phyloP scores from a whole-genome alignment of 352 stramenopile species.

The Stephanocyclus meneghinianus region DNA sequence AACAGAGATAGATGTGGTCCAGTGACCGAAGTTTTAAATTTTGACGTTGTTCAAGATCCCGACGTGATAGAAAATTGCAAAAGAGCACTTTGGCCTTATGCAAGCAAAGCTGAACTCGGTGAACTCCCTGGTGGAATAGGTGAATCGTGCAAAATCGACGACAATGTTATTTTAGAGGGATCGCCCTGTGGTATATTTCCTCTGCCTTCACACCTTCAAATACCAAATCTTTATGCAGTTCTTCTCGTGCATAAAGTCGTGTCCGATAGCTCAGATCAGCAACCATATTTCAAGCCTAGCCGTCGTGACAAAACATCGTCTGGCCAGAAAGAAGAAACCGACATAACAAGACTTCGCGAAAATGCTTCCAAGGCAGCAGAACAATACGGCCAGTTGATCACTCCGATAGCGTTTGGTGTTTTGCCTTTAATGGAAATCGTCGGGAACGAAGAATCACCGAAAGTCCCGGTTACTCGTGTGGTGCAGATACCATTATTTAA shows the following conservation, averaged over 20 bases:
- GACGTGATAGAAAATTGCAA: slow-evolving; percentile 67
- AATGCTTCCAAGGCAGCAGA: slow-evolving; percentile 64
- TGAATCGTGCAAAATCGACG: slow-evolving; percentile 15
- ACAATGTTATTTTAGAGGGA: slow-evolving; percentile 45
- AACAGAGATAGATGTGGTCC: slow-evolving; percentile 72
- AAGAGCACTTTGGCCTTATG: slow-evolving; percentile 70
- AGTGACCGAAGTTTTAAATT: slow-evolving; percentile 80
- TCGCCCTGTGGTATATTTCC: slow-evolving; percentile 83
- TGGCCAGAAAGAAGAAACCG: slow-evolving; percentile 41
- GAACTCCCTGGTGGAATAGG: slow-evolving; percentile 7
- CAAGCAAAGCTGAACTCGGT: slow-evolving; percentile 20
- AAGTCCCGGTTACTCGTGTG: slow-evolving; percentile 69
- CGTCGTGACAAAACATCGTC: slow-evolving; percentile 20
- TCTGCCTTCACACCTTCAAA: slow-evolving; percentile 72
- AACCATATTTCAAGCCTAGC: slow-evolving; percentile 69
- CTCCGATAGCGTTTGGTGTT: slow-evolving; percentile 82
- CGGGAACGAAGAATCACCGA: slow-evolving; percentile 63
- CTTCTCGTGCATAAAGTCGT: slow-evolving; percentile 81
- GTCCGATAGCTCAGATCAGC: slow-evolving; percentile 58
- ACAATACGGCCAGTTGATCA: slow-evolving; percentile 67
- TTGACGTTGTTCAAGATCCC: slow-evolving; percentile 79
- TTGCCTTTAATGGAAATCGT: slow-evolving; percentile 80
- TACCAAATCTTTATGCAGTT: slow-evolving; percentile 81
- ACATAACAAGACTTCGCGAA: slow-evolving; percentile 60
- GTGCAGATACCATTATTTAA: slow-evolving; percentile 83